A percentile compares a stretch with the other conserved stretches of the same genome.
phyloP scores from a whole-genome alignment of 2,329 filamentous ascomycete genomes.

The Penicillium sp. region DNA sequence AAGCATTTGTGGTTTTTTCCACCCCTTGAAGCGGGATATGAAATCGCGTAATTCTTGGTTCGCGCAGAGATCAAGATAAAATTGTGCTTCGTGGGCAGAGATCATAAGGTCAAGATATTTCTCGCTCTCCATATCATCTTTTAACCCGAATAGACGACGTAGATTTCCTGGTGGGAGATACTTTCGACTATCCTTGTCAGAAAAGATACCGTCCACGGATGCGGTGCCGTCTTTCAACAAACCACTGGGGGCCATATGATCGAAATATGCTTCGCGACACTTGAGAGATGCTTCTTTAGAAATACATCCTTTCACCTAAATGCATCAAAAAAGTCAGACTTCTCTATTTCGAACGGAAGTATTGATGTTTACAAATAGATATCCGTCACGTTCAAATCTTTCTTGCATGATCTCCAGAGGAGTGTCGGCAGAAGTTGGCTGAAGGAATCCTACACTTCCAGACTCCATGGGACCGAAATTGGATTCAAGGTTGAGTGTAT shows the following conservation, averaged over 20 bases:
- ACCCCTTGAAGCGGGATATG: slow-evolving; percentile 31
- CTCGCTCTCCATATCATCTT: slow-evolving; percentile 40
- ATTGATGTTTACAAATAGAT: slow-evolving; percentile 2
- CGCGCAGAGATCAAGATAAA: slow-evolving; percentile 4
- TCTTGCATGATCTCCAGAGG: slow-evolving; percentile 8
- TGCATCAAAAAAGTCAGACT: neutral
- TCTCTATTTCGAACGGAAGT: neutral
- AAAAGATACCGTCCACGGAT: slow-evolving; percentile 46
- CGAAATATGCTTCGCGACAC: slow-evolving; percentile 48
- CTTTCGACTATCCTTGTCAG: slow-evolving; percentile 33
- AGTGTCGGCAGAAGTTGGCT: slow-evolving; percentile 3
- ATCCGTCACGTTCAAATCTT: slow-evolving; percentile 6
- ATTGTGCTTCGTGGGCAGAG: slow-evolving; percentile 5
- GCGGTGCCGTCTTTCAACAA: slow-evolving; percentile 42
- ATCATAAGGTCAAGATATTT: slow-evolving; percentile 7
- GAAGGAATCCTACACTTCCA: slow-evolving; percentile 1
- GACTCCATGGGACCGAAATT: slow-evolving; percentile 8
- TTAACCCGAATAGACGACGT: slow-evolving; percentile 33
- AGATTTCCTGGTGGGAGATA: slow-evolving; percentile 40
- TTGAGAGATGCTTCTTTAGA: slow-evolving; percentile 4
- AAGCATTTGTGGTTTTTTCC: slow-evolving; percentile 34
- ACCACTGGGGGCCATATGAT: slow-evolving; percentile 41
- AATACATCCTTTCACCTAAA: slow-evolving; percentile 6
- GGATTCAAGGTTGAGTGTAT: slow-evolving; percentile 4
- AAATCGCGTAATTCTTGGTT: slow-evolving; percentile 5